Percentiles rank a stretch among this genome's conserved stretches.
phyloP scores from a whole-genome alignment of 1,284 basidiomycete genomes.

The Rhodotorula sp. region DNA sequence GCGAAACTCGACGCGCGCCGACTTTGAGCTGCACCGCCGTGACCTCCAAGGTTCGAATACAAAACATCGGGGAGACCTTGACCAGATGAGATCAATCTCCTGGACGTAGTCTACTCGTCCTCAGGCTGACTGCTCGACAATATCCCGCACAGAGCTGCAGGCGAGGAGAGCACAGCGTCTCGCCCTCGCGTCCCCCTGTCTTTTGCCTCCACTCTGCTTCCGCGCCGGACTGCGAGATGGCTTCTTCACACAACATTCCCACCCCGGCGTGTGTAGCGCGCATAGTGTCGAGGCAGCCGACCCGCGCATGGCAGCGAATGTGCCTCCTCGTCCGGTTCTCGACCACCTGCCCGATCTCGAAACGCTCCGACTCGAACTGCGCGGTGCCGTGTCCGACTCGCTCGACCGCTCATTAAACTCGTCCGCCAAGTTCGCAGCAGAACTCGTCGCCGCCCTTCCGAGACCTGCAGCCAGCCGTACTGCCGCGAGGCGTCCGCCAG shows the following conservation, averaged over 20 bases:
- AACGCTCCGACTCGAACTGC: constrained; percentile 13
- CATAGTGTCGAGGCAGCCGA: too few relatives aligned
- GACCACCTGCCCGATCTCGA: not conserved
- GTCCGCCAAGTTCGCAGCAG: constrained; percentile 37
- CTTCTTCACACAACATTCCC: too few relatives aligned
- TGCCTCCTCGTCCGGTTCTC: not conserved
- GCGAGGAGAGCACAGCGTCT: not conserved
- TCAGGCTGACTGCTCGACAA: too few relatives aligned
- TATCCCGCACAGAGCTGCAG: not conserved
- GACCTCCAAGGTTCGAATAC: too few relatives aligned
- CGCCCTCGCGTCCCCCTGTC: not conserved
- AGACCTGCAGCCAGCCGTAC: not conserved
- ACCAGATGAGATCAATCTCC: too few relatives aligned
- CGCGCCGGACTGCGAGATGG: too few relatives aligned
- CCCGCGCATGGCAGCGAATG: not conserved
- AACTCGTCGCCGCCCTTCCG: constrained; percentile 32
- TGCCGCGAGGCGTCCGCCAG: not conserved
- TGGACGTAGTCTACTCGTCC: too few relatives aligned
- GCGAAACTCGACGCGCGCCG: too few relatives aligned
- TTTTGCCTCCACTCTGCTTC: not conserved
- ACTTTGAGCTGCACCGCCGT: too few relatives aligned
- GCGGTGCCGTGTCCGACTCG: not conserved
- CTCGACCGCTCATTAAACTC: constrained; percentile 24
- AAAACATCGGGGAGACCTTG: too few relatives aligned
- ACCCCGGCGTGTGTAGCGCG: too few relatives aligned